phyloP scores from a whole-genome alignment of 257 asterid genomes.

The Solanum lycopersicoides region DNA sequence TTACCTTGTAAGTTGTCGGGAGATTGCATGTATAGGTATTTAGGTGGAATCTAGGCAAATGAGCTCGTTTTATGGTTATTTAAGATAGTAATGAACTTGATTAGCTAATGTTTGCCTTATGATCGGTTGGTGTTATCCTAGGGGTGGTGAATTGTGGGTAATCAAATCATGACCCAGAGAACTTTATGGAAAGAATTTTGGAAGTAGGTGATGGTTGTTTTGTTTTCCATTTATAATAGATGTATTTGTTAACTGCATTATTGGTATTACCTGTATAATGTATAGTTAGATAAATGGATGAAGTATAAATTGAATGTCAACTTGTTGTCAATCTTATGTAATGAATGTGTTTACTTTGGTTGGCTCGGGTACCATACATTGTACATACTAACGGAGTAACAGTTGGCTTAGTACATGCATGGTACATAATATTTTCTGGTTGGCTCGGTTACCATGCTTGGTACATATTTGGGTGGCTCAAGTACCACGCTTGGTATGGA shows the following conservation, averaged over 20 bases:
- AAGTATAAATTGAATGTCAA: not conserved
- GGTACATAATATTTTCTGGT: not conserved
- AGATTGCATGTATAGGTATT: not conserved
- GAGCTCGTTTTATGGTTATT: not conserved
- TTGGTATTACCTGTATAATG: too few species aligned
- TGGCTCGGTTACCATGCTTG: not conserved
- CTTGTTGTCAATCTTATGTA: not conserved
- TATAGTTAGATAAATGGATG: not conserved
- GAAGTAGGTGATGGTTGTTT: not conserved
- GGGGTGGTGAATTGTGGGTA: not conserved
- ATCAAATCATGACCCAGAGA: not conserved
- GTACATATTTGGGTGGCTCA: not conserved
- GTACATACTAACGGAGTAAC: too few species aligned
- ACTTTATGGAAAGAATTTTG: not conserved
- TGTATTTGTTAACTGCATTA: not conserved
- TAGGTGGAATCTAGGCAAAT: not conserved
- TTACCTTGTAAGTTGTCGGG: too few species aligned
- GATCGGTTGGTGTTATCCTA: not conserved
- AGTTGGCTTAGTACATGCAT: not conserved
- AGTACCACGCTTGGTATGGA: not conserved
- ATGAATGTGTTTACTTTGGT: too few species aligned
- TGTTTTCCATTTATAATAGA: not conserved
- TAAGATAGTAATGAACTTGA: not conserved
- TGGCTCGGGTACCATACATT: not conserved
- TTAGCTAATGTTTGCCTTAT: not conserved